Base-by-base conservation (phyloP, 495 filamentous ascomycete genomes). In the Melanomma pulvis-pyrius region DNA sequence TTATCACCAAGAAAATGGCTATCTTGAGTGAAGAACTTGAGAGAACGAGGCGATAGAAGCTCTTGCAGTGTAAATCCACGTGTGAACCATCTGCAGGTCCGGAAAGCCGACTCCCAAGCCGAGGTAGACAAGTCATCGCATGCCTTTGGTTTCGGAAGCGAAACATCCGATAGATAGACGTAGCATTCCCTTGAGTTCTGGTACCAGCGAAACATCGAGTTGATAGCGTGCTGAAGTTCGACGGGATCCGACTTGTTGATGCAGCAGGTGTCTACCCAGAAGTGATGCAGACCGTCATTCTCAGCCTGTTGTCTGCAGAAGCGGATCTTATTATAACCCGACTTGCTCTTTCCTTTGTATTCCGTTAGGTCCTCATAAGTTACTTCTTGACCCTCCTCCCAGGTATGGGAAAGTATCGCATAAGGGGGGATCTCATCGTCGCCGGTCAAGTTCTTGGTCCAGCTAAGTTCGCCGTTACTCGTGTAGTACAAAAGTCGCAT, bases 301-400 rank as follows among this genome's bases (percentile, higher is more conserved):
- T 36, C 11, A 13, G 56, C 41, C 39, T 44, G 32, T 59, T 59
- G 30, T 48, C 19, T 34, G 39, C 56, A 59, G 56, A 59, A 59
- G 39, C 32, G 56, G 25, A 59, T 59, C 39, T 70, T 67, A 32
- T 47, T 51, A 19, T 68, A 70, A 25, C 57, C 71, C 39, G 67
- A 61, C 67, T 74, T 65, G 13, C 53, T 59, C 63, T 68, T 77
- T 25, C 63, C 67, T 24, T 57, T 65, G 25, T 68, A 56, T 63
- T 67, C 17, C 36, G 61, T 58, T 63, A 73, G 48, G 57, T 71
- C 26, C 72, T 70, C 50, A 56, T 71, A 32, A 61, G 67, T 24
- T 71, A 73, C 48, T 69, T 71, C 72, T 76, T 52, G 5, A 34
- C 30, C 30, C 74, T 79, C 30, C 81, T 73, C 55, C 58, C 58